These are phyloP conservation scores for Aspergillus puulaauensis DNA, from an alignment of 2,329 filamentous ascomycete species.

Conservation along the genomic window DNA sequence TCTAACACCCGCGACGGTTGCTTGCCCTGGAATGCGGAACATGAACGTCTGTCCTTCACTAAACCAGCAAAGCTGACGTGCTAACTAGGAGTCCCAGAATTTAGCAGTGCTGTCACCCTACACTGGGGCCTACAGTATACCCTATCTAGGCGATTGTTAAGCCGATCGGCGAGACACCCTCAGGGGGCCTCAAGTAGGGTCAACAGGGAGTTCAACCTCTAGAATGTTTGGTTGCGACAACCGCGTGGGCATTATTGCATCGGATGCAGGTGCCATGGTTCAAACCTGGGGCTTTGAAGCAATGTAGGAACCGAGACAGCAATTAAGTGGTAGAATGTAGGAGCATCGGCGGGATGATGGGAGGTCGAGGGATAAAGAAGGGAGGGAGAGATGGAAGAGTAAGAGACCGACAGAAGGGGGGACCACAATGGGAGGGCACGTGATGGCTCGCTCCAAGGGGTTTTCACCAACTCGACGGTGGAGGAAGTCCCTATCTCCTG, in stretches of 20 bases:
- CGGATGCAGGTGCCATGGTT: neutral
- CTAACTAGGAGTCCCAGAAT: neutral
- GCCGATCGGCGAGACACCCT: neutral
- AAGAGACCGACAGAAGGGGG: neutral
- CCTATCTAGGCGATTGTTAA: neutral
- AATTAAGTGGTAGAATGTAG: conserved; percentile 8
- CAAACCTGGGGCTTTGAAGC: neutral
- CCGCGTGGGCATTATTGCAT: conserved; percentile 10
- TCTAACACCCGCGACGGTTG: neutral
- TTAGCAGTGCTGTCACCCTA: neutral
- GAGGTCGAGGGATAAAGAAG: conserved; percentile 2
- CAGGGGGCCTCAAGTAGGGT: neutral
- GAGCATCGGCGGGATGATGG: neutral
- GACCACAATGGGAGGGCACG: neutral
- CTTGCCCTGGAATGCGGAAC: conserved; percentile 6
- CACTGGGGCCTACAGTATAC: too few relatives aligned
- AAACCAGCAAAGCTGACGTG: neutral
- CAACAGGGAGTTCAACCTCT: neutral
- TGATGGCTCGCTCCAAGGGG: neutral
- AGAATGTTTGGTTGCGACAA: neutral
- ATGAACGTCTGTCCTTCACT: neutral
- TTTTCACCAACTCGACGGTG: neutral
- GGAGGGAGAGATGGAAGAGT: neutral
- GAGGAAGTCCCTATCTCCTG: neutral
- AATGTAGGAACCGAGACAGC: neutral